A percentile compares a stretch with the other conserved stretches of the same genome.
phyloP scores from a whole-genome alignment of 805 yeast genomes.

The Clavispora fructus region DNA sequence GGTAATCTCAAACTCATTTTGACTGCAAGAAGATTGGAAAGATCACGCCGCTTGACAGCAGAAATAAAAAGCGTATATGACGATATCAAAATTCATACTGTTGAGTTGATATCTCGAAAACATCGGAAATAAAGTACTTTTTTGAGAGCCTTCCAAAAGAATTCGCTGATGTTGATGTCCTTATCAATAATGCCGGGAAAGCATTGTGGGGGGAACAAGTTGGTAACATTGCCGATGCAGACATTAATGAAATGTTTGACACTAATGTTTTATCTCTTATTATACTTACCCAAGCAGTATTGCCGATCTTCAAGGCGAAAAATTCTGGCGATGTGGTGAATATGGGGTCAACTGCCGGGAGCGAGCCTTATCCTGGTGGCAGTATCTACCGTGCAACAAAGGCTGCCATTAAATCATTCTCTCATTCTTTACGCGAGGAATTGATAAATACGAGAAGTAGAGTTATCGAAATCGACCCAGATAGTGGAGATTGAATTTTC shows the following conservation, averaged over 20 bases:
- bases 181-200: conserved; percentile 69
- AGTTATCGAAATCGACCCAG: conserved; percentile 72
- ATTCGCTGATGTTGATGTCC: conserved; percentile 59
- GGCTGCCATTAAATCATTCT: conserved; percentile 66
- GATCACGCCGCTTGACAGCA: conserved; percentile 44
- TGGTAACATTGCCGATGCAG: conserved; percentile 56
- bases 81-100: conserved; percentile 52
- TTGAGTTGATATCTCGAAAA: conserved; percentile 40
- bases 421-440: conserved; percentile 71
- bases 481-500: conserved; percentile 77
- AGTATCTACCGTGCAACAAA: conserved; percentile 74
- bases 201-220: conserved; percentile 77
- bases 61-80: conserved; percentile 47
- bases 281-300: conserved; percentile 72
- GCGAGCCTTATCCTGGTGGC: conserved; percentile 77
- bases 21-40: conserved; percentile 73
- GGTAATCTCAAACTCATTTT: conserved; percentile 69
- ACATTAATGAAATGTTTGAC: conserved; percentile 70
- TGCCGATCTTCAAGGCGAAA: conserved; percentile 65
- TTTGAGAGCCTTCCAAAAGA: conserved; percentile 51
- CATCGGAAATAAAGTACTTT: conserved; percentile 43
- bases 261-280: conserved; percentile 88
- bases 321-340: conserved; percentile 71
- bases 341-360: conserved; percentile 74
- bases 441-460: conserved; percentile 64